These are phyloP conservation scores for Geranomyces michiganensis DNA, from an alignment of 192 early-diverging fungal genomes.

Conservation along the genomic window DNA sequence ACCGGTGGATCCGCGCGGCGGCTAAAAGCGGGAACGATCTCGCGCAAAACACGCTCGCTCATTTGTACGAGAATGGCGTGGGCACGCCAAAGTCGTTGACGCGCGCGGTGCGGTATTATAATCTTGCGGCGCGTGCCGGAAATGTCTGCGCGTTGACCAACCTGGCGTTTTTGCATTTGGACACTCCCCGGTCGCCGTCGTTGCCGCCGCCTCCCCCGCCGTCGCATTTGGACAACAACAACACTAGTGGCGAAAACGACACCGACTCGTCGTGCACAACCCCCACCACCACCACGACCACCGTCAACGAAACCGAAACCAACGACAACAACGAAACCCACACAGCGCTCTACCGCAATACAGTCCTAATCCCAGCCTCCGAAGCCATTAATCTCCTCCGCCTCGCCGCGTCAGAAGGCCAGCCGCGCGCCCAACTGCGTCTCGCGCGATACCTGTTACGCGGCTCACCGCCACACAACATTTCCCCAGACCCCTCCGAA, in stretches of 20 bases:
- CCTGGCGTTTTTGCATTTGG: slow-evolving; percentile 47
- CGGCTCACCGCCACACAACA: slow-evolving; percentile 11
- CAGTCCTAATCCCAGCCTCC: slow-evolving; percentile 46
- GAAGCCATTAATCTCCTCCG: slow-evolving; percentile 70
- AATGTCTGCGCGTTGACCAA: slow-evolving; percentile 68
- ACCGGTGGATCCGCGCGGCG: slow-evolving; percentile 69
- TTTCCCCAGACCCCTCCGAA: slow-evolving; percentile 26
- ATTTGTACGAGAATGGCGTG: slow-evolving; percentile 79
- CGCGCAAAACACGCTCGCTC: slow-evolving; percentile 81
- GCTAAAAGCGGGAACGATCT: slow-evolving; percentile 69
- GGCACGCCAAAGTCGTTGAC: slow-evolving; percentile 62
- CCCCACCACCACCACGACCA: background rate
- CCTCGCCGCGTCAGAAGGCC: slow-evolving; percentile 61
- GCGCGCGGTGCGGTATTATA: slow-evolving; percentile 75
- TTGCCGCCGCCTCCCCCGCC: background rate
- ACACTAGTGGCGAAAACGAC: too few relatives aligned
- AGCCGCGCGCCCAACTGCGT: slow-evolving; percentile 50
- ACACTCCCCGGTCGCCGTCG: background rate
- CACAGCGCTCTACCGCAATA: too few relatives aligned
- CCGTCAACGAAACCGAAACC: too few relatives aligned
- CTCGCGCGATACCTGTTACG: slow-evolving; percentile 43
- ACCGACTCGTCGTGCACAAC: background rate
- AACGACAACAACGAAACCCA: too few relatives aligned
- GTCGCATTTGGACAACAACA: background rate
- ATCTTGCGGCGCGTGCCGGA: slow-evolving; percentile 65